Conservation (phyloP, 2,329 filamentous ascomycete species). For the Hypoxylon sp. region DNA sequence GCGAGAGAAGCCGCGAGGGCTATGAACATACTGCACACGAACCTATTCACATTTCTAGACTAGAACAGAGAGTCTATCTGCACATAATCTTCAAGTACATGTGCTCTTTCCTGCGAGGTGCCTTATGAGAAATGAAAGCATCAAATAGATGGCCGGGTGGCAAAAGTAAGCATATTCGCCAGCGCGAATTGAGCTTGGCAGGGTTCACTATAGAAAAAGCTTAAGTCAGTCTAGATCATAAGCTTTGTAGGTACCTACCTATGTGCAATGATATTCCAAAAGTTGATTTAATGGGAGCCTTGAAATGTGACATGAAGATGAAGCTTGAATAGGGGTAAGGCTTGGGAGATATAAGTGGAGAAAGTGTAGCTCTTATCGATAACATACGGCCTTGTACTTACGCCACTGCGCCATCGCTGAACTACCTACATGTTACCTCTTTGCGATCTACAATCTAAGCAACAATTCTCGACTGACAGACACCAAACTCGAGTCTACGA, state of each 20-base stretch:
- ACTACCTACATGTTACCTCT: background rate
- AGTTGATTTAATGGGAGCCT: background rate
- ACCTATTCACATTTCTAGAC: constrained; percentile 95
- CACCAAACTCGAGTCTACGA: background rate
- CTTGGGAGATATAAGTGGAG: background rate
- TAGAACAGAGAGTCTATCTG: constrained; percentile 51
- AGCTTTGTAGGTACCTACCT: background rate
- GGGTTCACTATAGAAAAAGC: background rate
- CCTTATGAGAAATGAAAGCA: background rate
- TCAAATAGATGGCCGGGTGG: background rate
- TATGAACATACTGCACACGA: constrained; percentile 95
- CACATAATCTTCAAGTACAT: background rate
- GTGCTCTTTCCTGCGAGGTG: background rate
- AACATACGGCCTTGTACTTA: background rate
- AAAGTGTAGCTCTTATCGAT: background rate
- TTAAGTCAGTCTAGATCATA: background rate
- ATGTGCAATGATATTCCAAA: background rate
- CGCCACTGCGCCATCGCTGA: constrained; percentile 22
- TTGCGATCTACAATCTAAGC: constrained; percentile 11
- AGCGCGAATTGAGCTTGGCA: background rate
- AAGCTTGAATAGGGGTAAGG: background rate
- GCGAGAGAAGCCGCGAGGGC: constrained; percentile 90
- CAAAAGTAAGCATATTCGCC: background rate
- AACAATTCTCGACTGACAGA: background rate
- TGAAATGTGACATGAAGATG: background rate